Evolutionary conservation across 164 flowering plant genomes (phyloP).

Genomic region (Dillenia turbinata): DNA sequence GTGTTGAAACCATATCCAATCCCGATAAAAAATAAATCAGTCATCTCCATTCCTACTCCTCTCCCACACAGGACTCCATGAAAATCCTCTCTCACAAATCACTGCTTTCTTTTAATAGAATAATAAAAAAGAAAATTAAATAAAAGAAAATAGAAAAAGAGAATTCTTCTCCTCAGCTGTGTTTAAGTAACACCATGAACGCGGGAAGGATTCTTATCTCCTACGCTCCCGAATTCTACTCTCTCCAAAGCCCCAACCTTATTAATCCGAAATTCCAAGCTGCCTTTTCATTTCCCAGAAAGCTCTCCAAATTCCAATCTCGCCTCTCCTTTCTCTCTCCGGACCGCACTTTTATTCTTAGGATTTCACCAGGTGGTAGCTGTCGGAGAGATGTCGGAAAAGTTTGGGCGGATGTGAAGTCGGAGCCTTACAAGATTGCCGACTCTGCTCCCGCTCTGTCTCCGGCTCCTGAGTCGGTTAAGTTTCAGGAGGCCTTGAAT

Average conservation of each 20-base stretch:
- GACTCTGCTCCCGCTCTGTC: slow-evolving; percentile 7
- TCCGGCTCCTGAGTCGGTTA: slow-evolving; percentile 22
- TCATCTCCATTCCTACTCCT: slow-evolving; percentile 1
- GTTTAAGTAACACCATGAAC: slow-evolving; percentile 39
- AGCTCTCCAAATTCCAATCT: neutral
- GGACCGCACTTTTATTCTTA: slow-evolving; percentile 10
- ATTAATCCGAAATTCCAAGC: slow-evolving; percentile 5
- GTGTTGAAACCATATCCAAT: slow-evolving; percentile 34
- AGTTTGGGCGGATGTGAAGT: slow-evolving; percentile 54
- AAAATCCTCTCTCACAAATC: neutral
- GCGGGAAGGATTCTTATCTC: slow-evolving; percentile 39
- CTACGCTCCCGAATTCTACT: slow-evolving; percentile 15
- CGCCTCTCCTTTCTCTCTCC: slow-evolving; percentile 8
- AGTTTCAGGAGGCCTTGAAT: slow-evolving; percentile 22
- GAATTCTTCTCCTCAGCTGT: no score
- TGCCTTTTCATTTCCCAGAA: slow-evolving; percentile 4
- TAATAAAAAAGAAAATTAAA: neutral
- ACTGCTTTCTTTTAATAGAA: neutral
- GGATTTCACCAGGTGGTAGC: slow-evolving; percentile 14
- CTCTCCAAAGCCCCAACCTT: slow-evolving; percentile 8
- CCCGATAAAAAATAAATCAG: slow-evolving; percentile 9
- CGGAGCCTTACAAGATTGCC: slow-evolving; percentile 39
- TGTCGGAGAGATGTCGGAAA: slow-evolving; percentile 20
- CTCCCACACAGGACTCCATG: neutral
- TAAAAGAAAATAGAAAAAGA: no score